Percentiles rank a stretch among this genome's conserved stretches.
phyloP scores from a whole-genome alignment of 2,329 filamentous ascomycete species.

The Periconia digitata region DNA sequence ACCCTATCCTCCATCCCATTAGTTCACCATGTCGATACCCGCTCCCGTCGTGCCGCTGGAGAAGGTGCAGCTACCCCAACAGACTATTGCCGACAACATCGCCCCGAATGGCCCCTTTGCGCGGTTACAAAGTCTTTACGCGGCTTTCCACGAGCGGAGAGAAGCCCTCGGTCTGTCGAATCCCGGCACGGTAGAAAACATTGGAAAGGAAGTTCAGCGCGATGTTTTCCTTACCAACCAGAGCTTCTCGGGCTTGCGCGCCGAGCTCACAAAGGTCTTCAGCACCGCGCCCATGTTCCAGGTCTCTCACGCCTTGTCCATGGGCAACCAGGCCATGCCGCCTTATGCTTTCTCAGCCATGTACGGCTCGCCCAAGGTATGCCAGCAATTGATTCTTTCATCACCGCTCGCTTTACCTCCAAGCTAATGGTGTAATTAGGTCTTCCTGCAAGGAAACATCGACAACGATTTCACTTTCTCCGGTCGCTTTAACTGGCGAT shows the following conservation, averaged over 20 bases:
- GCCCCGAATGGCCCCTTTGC: conserved; percentile 76
- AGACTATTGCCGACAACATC: conserved; percentile 60
- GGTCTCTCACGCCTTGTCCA: conserved; percentile 93
- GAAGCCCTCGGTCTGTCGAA: conserved; percentile 86
- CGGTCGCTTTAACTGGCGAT: conserved; percentile 91
- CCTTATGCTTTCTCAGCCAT: conserved; percentile 94
- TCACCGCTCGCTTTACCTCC: background rate
- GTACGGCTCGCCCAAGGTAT: conserved; percentile 89
- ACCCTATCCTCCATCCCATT: conserved; percentile 10
- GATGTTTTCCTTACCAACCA: conserved; percentile 96
- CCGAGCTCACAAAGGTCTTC: conserved; percentile 95
- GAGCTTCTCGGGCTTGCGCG: conserved; percentile 94
- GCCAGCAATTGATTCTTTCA: conserved; percentile 23
- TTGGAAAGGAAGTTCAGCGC: conserved; percentile 89
- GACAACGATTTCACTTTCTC: conserved; percentile 89
- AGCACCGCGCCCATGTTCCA: conserved; percentile 93
- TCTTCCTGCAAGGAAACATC: conserved; percentile 93
- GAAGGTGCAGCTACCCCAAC: conserved; percentile 4
- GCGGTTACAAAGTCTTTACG: conserved; percentile 74
- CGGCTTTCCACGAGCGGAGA: conserved; percentile 80
- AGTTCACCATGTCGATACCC: background rate
- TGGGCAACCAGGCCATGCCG: conserved; percentile 85
- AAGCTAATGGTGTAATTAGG: conserved; percentile 57
- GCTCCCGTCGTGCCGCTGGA: conserved; percentile 21
- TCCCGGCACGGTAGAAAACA: conserved; percentile 87